phyloP scores from a whole-genome alignment of 1,284 basidiomycete species.

The Tausonia pullulans region DNA sequence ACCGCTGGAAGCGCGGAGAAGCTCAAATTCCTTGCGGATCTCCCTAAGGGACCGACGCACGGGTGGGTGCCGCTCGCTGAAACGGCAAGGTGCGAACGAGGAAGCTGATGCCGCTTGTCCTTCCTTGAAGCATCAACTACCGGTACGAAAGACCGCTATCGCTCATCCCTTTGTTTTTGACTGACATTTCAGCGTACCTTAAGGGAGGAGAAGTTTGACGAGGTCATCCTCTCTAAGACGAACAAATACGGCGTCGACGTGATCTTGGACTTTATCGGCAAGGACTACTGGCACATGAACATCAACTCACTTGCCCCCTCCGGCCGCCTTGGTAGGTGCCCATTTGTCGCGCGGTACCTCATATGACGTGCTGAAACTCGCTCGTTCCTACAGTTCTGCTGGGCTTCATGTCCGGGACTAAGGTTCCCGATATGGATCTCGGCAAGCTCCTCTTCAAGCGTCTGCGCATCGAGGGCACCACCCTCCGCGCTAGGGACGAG shows the following conservation, averaged over 20 bases:
- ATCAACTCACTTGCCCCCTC: conserved; percentile 58
- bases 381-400: conserved; percentile 23
- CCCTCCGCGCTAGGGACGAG: conserved; percentile 63
- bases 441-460: conserved; percentile 64
- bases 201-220: too few species aligned
- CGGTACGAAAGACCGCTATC: conserved; percentile 49
- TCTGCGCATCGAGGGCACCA: conserved; percentile 78
- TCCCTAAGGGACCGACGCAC: conserved; percentile 51
- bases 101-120: too few species aligned
- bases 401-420: conserved; percentile 45
- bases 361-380: too few species aligned
- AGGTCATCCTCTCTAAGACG: too few species aligned
- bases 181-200: too few species aligned
- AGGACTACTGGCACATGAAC: conserved; percentile 73
- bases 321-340: conserved; percentile 58
- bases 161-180: background rate
- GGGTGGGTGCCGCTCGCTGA: conserved; percentile 24
- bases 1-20: conserved; percentile 82
- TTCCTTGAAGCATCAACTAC: conserved; percentile 53
- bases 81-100: too few species aligned
- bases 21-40: conserved; percentile 56
- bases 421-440: conserved; percentile 54
- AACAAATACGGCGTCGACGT: too few species aligned
- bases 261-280: conserved; percentile 76
- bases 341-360: conserved; percentile 18